Evolutionary conservation across 768 basidiomycete species (phyloP).

Genomic region (Rubroboletus satanas): DNA sequence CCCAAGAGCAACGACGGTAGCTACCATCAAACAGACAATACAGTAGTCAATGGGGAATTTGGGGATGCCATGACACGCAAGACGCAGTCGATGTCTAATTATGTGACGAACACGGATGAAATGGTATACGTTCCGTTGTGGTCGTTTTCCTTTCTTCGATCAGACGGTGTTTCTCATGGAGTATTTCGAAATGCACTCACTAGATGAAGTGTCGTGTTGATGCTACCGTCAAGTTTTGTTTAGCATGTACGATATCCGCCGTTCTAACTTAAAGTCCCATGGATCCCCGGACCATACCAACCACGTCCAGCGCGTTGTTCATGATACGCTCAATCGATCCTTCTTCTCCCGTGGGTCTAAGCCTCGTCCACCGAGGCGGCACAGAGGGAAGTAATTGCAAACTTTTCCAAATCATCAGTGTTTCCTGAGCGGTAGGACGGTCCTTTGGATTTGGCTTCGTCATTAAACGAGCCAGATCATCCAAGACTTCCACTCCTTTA

Average conservation of each 20-base stretch:
- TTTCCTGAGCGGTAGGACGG: background rate
- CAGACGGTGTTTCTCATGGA: too few relatives aligned
- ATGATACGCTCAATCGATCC: conserved; percentile 11
- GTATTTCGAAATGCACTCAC: too few relatives aligned
- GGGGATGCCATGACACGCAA: background rate
- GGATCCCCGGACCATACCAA: conserved; percentile 11
- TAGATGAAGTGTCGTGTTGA: too few relatives aligned
- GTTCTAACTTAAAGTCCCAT: background rate
- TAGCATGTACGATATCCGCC: too few relatives aligned
- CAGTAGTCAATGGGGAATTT: background rate
- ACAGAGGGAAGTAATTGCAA: background rate
- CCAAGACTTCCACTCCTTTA: too few relatives aligned
- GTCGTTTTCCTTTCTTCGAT: too few relatives aligned
- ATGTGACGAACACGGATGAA: too few relatives aligned
- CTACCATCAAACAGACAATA: background rate
- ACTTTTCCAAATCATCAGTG: conserved; percentile 1
- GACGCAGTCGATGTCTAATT: too few relatives aligned
- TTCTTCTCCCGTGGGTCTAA: conserved; percentile 5
- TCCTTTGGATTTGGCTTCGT: conserved; percentile 6
- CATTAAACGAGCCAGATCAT: background rate
- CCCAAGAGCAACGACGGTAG: background rate
- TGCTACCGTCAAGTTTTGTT: background rate
- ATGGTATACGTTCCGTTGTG: too few relatives aligned
- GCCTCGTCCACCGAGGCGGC: conserved; percentile 9
- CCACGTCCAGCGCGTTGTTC: conserved; percentile 11